A percentile compares a stretch with the other conserved stretches of the same genome.
These are phyloP conservation scores for Zymoseptoria crescenta DNA, from an alignment of 2,329 filamentous ascomycete genomes.

Conservation along the genomic window DNA sequence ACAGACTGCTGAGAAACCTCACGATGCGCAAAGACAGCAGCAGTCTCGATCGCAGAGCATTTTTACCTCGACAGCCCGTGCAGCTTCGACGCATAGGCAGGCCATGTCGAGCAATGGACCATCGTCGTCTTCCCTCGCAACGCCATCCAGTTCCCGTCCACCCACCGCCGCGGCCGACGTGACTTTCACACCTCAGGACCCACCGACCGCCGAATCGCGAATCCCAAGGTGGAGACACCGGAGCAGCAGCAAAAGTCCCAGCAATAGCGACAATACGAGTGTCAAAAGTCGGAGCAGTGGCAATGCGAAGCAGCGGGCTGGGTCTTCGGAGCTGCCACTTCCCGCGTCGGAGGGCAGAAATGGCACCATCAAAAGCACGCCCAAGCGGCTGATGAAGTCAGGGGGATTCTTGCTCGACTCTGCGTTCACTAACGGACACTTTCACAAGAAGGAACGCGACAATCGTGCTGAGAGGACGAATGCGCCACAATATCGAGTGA, in stretches of 20 bases:
- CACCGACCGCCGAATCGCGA: constrained; percentile 19
- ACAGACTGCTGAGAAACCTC: background rate
- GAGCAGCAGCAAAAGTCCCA: constrained; percentile 6
- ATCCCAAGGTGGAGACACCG: constrained; percentile 14
- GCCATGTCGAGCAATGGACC: background rate
- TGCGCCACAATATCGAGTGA: constrained; percentile 14
- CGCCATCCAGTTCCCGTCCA: constrained; percentile 1
- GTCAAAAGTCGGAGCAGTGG: constrained; percentile 5
- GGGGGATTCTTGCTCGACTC: constrained; percentile 34
- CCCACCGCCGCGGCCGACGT: constrained; percentile 20
- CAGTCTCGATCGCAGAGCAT: background rate
- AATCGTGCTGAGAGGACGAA: constrained; percentile 10
- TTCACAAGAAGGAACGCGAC: constrained; percentile 1
- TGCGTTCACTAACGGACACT: constrained; percentile 18
- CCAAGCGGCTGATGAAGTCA: constrained; percentile 23
- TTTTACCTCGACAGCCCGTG: background rate
- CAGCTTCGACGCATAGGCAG: background rate
- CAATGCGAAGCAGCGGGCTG: constrained; percentile 4
- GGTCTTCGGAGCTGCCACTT: background rate
- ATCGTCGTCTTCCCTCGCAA: background rate
- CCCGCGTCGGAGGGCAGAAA: constrained; percentile 1
- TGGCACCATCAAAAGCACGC: constrained; percentile 7
- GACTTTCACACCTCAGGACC: constrained; percentile 23
- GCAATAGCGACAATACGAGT: background rate
- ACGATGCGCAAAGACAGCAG: background rate